phyloP scores from a whole-genome alignment of 2,329 filamentous ascomycete species.

The Paraphoma sp. region DNA sequence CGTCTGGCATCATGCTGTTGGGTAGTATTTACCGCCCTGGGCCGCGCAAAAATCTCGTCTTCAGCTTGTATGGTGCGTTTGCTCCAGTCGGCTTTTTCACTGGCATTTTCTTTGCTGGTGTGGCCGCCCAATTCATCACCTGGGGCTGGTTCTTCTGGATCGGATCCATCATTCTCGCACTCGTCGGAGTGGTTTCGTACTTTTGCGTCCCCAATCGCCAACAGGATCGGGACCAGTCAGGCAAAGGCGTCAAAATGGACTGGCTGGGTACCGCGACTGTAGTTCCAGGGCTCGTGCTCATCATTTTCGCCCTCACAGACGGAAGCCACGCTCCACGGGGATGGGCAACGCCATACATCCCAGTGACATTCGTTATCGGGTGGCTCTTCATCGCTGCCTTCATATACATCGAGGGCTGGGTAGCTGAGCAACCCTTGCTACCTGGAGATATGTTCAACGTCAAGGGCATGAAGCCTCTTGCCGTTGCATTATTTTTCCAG shows the following conservation, averaged over 20 bases:
- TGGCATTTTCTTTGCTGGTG: conserved; percentile 45
- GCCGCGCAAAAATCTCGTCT: conserved; percentile 72
- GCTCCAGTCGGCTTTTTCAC: conserved; percentile 56
- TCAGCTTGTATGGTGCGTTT: conserved; percentile 63
- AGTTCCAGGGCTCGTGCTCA: conserved; percentile 65
- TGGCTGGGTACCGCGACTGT: conserved; percentile 46
- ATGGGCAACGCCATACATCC: conserved; percentile 78
- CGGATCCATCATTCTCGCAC: conserved; percentile 40
- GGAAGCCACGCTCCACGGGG: conserved; percentile 71
- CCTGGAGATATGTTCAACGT: conserved; percentile 73
- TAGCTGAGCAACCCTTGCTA: conserved; percentile 71
- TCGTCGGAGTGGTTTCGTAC: conserved; percentile 36
- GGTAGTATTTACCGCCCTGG: conserved; percentile 71
- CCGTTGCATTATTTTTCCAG: conserved; percentile 53
- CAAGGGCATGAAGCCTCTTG: conserved; percentile 64
- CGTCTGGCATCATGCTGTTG: conserved; percentile 71
- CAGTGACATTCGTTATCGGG: conserved; percentile 69
- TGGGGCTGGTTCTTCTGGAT: conserved; percentile 47
- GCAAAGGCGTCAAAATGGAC: conserved; percentile 41
- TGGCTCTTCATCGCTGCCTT: conserved; percentile 64
- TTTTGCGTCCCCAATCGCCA: conserved; percentile 37
- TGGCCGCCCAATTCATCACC: conserved; percentile 35
- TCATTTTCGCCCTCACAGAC: conserved; percentile 78
- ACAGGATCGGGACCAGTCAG: conserved; percentile 8
- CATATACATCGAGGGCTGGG: conserved; percentile 75